A percentile compares a stretch with the other conserved stretches of the same genome.
Evolutionary conservation across 1,284 basidiomycete genomes (phyloP).

Genomic region (Malassezia pachydermatis): DNA sequence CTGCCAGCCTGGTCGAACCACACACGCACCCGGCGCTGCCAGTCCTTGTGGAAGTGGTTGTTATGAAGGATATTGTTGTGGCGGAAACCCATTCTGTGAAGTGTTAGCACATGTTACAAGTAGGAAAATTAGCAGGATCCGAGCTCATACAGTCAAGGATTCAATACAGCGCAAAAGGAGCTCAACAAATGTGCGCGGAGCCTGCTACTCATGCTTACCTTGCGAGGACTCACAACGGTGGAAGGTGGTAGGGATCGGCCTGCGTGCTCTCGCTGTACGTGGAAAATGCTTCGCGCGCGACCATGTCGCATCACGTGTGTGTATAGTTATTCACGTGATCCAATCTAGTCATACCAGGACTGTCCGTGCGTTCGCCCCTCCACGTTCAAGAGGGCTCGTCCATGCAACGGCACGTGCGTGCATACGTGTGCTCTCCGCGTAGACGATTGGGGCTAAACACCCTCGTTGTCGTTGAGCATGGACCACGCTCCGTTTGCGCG

Average conservation of each 20-base stretch:
- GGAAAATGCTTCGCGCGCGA: slow-evolving; percentile 7
- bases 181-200: not conserved
- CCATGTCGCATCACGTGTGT: slow-evolving; percentile 1
- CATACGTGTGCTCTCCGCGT: not conserved
- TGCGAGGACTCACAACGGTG: slow-evolving; percentile 18
- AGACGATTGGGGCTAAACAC: not conserved
- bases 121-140: not conserved
- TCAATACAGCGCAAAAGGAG: not conserved
- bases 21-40: slow-evolving; percentile 76
- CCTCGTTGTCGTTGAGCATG: no score
- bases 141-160: not conserved
- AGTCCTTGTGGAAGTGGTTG: slow-evolving; percentile 88
- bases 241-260: slow-evolving; percentile 13
- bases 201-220: slow-evolving; percentile 10
- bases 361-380: not conserved
- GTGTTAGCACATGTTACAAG: slow-evolving; percentile 4
- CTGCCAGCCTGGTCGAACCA: slow-evolving; percentile 99
- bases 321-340: slow-evolving; percentile 17
- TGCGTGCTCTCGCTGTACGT: not conserved
- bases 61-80: slow-evolving; percentile 49
- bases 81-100: slow-evolving; percentile 40
- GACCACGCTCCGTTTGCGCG: slow-evolving; percentile 1
- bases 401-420: not conserved
- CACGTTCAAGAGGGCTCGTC: not conserved
- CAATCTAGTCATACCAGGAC: not conserved